Evolutionary conservation across 441 rosid genomes (phyloP).

Genomic region (Adansonia grandidieri): DNA sequence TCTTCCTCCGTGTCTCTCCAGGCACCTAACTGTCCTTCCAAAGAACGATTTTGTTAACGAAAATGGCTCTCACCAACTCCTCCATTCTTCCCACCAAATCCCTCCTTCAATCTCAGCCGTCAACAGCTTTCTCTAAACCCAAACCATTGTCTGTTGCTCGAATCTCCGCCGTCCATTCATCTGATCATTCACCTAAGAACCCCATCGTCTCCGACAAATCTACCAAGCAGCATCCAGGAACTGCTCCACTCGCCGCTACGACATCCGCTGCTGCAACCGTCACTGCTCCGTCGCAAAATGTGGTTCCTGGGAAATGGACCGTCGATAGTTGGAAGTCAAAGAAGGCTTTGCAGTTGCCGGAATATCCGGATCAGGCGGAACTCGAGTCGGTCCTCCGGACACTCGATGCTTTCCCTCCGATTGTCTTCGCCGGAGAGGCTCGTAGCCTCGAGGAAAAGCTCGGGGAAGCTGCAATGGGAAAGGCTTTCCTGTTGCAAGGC

Average conservation of each 20-base stretch:
- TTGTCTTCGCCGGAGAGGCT: constrained; percentile 88
- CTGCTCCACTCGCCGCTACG: constrained; percentile 25
- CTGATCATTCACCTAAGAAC: constrained; percentile 51
- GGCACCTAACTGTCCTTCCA: constrained; percentile 8
- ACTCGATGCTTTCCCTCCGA: constrained; percentile 78
- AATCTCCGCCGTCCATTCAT: constrained; percentile 63
- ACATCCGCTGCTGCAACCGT: constrained; percentile 13
- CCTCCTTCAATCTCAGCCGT: constrained; percentile 36
- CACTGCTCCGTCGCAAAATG: constrained; percentile 28
- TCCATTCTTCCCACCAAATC: constrained; percentile 40
- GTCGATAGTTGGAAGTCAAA: constrained; percentile 77
- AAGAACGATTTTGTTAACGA: neutral
- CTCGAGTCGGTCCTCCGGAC: constrained; percentile 71
- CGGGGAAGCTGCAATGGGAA: constrained; percentile 79
- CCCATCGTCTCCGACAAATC: constrained; percentile 42
- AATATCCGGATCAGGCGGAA: constrained; percentile 69
- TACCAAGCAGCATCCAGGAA: constrained; percentile 27
- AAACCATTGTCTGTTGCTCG: constrained; percentile 39
- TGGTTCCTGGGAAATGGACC: constrained; percentile 56
- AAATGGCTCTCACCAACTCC: constrained; percentile 53
- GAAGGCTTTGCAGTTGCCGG: constrained; percentile 85
- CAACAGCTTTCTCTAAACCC: constrained; percentile 31
- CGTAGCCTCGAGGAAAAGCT: constrained; percentile 79
- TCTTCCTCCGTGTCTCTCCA: neutral
- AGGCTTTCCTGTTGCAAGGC: constrained; percentile 83